A percentile compares a stretch with the other conserved stretches of the same genome.
phyloP scores from a whole-genome alignment of 2,329 filamentous ascomycete species.

The Ascochyta koolunga region DNA sequence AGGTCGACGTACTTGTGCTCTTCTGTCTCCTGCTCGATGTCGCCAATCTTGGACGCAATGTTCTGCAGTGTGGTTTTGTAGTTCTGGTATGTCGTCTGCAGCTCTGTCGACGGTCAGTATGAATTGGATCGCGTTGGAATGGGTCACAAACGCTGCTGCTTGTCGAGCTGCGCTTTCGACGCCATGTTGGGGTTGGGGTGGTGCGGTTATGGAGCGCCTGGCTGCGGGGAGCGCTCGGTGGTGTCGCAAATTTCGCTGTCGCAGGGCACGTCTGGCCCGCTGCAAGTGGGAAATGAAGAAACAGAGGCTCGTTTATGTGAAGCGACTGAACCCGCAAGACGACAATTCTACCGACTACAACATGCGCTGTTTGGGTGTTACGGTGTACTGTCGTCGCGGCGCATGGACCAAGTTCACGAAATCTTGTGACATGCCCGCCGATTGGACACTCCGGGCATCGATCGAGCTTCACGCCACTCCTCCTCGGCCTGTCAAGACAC shows the following conservation, averaged over 20 bases:
- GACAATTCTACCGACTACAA: not conserved
- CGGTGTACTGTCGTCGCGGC: conserved; percentile 5
- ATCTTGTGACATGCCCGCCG: conserved; percentile 20
- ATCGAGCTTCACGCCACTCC: conserved; percentile 20
- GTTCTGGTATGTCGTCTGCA: conserved; percentile 79
- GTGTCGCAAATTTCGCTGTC: conserved; percentile 12
- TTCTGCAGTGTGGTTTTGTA: conserved; percentile 82
- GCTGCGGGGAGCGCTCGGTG: conserved; percentile 31
- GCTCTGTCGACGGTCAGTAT: conserved; percentile 60
- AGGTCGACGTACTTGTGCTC: conserved; percentile 83
- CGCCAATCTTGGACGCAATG: conserved; percentile 93
- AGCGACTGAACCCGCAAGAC: not conserved
- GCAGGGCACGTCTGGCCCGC: not conserved
- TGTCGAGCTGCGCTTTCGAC: conserved; percentile 64
- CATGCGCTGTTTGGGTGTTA: not conserved
- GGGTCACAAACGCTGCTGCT: conserved; percentile 70
- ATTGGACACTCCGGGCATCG: conserved; percentile 10
- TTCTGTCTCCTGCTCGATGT: conserved; percentile 95
- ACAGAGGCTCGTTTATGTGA: not conserved
- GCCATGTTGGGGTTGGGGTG: conserved; percentile 50
- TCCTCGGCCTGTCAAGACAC: not conserved
- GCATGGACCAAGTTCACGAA: conserved; percentile 36
- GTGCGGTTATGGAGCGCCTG: conserved; percentile 5
- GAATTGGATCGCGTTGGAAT: not conserved
- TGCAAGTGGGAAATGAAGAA: not conserved